Conservation (phyloP, 805 yeast genomes). For the Candida insectorum region DNA sequence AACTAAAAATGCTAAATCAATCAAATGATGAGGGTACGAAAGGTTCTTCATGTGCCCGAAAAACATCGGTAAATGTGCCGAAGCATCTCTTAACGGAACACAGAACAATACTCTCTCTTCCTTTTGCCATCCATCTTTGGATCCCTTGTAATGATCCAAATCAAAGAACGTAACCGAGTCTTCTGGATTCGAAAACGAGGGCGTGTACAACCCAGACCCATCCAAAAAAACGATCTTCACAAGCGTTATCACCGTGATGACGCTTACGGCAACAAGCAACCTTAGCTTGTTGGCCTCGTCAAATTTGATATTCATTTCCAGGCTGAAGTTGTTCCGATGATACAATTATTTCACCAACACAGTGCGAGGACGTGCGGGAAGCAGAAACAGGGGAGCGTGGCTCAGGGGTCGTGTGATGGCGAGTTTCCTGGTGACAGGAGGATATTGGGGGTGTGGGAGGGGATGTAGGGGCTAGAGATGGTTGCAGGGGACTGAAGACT, state of each 20-base stretch:
- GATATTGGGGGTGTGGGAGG: too few relatives aligned
- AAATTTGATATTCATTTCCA: slow-evolving; percentile 4
- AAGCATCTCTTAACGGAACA: slow-evolving; percentile 91
- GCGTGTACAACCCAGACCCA: slow-evolving; percentile 21
- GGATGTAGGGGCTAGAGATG: too few relatives aligned
- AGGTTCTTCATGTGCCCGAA: slow-evolving; percentile 75
- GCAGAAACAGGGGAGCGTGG: too few relatives aligned
- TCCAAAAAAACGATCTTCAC: slow-evolving; percentile 14
- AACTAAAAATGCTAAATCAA: slow-evolving; percentile 81
- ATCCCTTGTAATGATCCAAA: slow-evolving; percentile 59
- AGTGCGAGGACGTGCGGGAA: too few relatives aligned
- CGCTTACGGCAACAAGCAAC: slow-evolving; percentile 7
- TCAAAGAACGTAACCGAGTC: slow-evolving; percentile 67
- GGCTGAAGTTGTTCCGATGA: too few relatives aligned
- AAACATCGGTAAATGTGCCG: slow-evolving; percentile 84
- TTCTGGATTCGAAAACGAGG: slow-evolving; percentile 22
- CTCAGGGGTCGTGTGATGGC: too few relatives aligned
- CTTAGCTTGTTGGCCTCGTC: slow-evolving; percentile 8
- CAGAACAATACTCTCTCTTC: slow-evolving; percentile 78
- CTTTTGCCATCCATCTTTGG: slow-evolving; percentile 73
- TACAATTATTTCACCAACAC: too few relatives aligned
- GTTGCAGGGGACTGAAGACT: too few relatives aligned
- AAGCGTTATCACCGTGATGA: slow-evolving; percentile 10
- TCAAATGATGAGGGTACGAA: slow-evolving; percentile 82
- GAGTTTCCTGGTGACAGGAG: too few relatives aligned